Base-by-base conservation (phyloP, 2,329 filamentous ascomycete genomes). In the Massarina eburnea region DNA sequence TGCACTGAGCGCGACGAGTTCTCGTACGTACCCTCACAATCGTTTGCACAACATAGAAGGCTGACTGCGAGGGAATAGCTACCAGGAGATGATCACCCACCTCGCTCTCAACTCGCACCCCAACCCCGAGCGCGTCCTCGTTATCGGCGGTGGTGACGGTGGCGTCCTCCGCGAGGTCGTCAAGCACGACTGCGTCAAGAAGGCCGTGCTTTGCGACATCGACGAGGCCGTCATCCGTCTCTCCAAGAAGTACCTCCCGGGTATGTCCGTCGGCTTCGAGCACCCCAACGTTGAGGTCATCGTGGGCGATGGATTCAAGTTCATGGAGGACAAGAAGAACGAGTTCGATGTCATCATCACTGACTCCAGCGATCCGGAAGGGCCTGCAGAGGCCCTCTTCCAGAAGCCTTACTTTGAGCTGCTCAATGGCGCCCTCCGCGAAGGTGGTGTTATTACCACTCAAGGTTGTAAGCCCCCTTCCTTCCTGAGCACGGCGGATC, bases 41-140 rank as follows among this genome's bases (percentile, higher is more conserved):
- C 24, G 22, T 19, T 4, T 17, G 14, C 14, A 38, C n/a, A 15
- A 19, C 17, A 8, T 19, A 21, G 36, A 39, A 24, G 48, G 49
- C 67, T 42, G 68, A 46, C 8, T 40, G 29, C n/a, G n/a, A n/a
- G n/a, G n/a, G 37, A 30, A 40, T 54, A 80, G 78, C 64, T 96
- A 96, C 84, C 94, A 99, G 81, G 94, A 99, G 83, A 99, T 99
- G 94, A 99, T 99, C 76, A 91, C 92, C 62, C 91, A 99, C 77
- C 82, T 99, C 60, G 94, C 91, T 76, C 90, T 99, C 87, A 94
- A 95, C 83, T 90, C 92, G 43, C 94, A 99, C 83, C 94, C 94
- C 61, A 85, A 95, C 80, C 94, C 94, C 70, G 94, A 97, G 84
- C 95, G 91, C 77, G 94, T 99, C 43, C 85, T 99, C 47, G 94